Evolutionary conservation across 192 early-diverging fungal genomes (phyloP).

Genomic region (Umbelopsis ramanniana): DNA sequence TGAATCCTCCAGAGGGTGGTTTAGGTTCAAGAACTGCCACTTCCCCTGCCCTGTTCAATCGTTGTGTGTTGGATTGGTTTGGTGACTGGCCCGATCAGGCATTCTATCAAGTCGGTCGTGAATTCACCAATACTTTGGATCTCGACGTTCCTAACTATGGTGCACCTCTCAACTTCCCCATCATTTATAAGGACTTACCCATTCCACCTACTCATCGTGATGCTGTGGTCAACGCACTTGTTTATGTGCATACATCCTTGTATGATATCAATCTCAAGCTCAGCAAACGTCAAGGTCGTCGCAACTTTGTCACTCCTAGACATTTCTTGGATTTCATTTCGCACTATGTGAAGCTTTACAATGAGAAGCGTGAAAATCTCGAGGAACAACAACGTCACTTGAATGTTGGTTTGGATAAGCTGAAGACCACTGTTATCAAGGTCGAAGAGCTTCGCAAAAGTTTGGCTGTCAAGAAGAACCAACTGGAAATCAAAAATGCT

Average conservation of each 20-base stretch:
- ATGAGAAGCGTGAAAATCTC: conserved; percentile 91
- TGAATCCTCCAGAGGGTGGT: conserved; percentile 97
- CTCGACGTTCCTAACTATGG: conserved; percentile 74
- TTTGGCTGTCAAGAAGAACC: conserved; percentile 83
- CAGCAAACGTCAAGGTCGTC: conserved; percentile 77
- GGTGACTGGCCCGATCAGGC: conserved; percentile 99
- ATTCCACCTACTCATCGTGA: conserved; percentile 79
- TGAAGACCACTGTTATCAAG: conserved; percentile 92
- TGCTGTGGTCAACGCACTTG: conserved; percentile 89
- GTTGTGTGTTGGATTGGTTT: conserved; percentile 99
- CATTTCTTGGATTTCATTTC: conserved; percentile 98
- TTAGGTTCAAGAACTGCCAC: conserved; percentile 93
- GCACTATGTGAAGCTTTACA: conserved; percentile 89
- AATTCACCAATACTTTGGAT: conserved; percentile 92
- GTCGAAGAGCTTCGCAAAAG: conserved; percentile 92
- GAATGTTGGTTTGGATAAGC: conserved; percentile 95
- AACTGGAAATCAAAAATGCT: conserved; percentile 84
- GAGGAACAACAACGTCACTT: conserved; percentile 99
- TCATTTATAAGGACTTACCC: conserved; percentile 72
- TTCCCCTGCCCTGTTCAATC: conserved; percentile 99
- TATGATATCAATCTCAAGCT: conserved; percentile 86
- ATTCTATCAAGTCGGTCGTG: conserved; percentile 97
- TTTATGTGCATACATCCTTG: conserved; percentile 91
- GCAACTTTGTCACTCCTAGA: conserved; percentile 92
- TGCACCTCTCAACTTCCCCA: conserved; percentile 75